Base-by-base conservation (phyloP, 1,139 yeast genomes). In the Kurtzmaniella quercitrusa region DNA sequence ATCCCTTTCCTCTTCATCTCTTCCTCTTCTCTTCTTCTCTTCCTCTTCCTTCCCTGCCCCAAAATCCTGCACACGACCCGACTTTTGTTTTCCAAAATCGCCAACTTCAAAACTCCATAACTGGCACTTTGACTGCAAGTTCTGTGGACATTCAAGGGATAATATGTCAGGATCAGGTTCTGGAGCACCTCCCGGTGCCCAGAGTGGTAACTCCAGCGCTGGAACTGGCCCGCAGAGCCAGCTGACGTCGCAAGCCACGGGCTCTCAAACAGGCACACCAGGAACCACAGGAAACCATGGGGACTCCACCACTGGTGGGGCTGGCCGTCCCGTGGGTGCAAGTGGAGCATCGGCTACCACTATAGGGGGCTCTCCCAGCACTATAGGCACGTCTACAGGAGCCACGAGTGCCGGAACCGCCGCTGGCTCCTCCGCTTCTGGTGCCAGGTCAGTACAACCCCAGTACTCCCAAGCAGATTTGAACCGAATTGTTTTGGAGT, bases 401-500 rank as follows among this genome's bases (percentile, higher is more conserved):
- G 34, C 17, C 3, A 10, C 37, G 9, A 16, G 14, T 17, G 34
- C 41, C 5, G 39, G 29, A 10, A 34, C 36, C 17, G 16, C 46
- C 7, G 41, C 41, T n/a, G 24, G 39, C 9, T 41, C 46, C 5
- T 34, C 41, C 10, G 34, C 41, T 11, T 41, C 37, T 2, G 44
- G 36, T 9, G 36, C 37, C n/a, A 15, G 38, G 2, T 34, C 42
- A 3, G 21, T 45, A 18, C 72, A 64, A 46, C 68, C 72, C 12
- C 76, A 69, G 51, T 65, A 66, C 42, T 70, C 77, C 2, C 91
- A 85, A 43, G 89, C 91, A 1, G 96, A 91, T 62, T 73, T 91
- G 62, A 89, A 91, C 63, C 71, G 94, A 52, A 87, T 91, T 58
- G 98, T 93, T 31, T 73, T 93, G 55, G 98, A 93, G 56, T 93